Evolutionary conservation across 2,329 filamentous ascomycete genomes (phyloP), one percentile per base, ranked within the genome.

Genomic region (Ophiocordyceps robertsii): DNA sequence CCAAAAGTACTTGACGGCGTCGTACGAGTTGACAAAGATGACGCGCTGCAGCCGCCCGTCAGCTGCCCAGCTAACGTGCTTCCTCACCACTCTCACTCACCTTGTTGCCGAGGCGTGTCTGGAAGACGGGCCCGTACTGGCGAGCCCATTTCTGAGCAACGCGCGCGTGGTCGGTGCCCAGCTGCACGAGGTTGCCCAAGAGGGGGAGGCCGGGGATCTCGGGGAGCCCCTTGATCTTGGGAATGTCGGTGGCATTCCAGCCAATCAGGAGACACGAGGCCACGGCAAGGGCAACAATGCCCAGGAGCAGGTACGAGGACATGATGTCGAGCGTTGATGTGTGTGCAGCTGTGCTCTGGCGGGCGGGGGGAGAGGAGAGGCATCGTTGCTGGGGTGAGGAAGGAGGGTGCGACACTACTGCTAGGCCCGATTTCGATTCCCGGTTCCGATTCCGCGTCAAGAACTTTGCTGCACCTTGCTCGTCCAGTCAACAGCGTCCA

Each of bases 21-120:
- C 80, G 53, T 86, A 89, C 1, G 75, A 80, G 52, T 90, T 90
- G 47, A 82, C 84, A 53, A 87, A 87, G 29, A 90, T 69, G 46
- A 89, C 80, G 45, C 82, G 72, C 60, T 70, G 69, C 33, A 16
- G 8, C 9, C 13, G 14, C 19, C 1, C 12, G 29, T 8, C 79
- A 81, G 2, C 76, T 75, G 16, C 10, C 14, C n/a, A n/a, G n/a
- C n/a, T n/a, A n/a, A n/a, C 3, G 4, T 7, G 17, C 17, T 11
- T 10, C n/a, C n/a, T n/a, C n/a, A n/a, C n/a, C 10, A 21, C 17
- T 11, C 2, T 8, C 49, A 36, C 50, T 47, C 55, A 80, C 78
- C 53, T 66, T 75, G 47, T 83, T 87, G 1, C 83, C 84, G 51
- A 89, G 64, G 39, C 75, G 69, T 3, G 78, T 74, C 51, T 83